Evolutionary conservation across 305 asterid genomes (phyloP).

Genomic region (Fraxinus latifolia): DNA sequence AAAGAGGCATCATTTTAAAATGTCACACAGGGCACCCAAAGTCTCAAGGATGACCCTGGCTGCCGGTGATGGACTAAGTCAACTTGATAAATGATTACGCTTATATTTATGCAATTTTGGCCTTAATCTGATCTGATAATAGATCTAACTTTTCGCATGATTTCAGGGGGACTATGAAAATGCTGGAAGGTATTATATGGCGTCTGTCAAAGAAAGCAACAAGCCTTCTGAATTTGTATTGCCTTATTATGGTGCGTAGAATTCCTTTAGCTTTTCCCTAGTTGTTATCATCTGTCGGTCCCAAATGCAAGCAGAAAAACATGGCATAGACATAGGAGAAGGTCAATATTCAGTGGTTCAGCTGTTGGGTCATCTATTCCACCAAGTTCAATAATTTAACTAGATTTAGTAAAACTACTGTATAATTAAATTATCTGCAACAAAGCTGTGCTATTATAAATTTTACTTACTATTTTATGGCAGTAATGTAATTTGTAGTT

Average conservation of each 20-base stretch:
- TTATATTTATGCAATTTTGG: not conserved
- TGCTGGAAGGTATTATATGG: slow-evolving; percentile 95
- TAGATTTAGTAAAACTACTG: not conserved
- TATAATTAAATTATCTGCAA: not conserved
- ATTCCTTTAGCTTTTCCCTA: slow-evolving; percentile 7
- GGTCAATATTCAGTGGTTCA: slow-evolving; percentile 14
- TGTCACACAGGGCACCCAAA: not conserved
- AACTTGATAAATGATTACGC: slow-evolving; percentile 18
- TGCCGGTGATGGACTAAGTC: slow-evolving; percentile 12
- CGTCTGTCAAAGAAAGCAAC: slow-evolving; percentile 84
- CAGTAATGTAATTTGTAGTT: not conserved
- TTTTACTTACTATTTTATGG: not conserved
- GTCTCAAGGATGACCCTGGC: not conserved
- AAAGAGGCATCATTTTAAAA: not conserved
- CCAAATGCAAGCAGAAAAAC: not conserved
- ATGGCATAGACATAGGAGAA: slow-evolving; percentile 5
- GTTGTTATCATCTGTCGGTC: not conserved
- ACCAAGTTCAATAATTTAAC: not conserved
- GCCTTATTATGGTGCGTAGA: slow-evolving; percentile 80
- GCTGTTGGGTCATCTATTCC: slow-evolving; percentile 5
- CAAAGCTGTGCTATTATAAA: not conserved
- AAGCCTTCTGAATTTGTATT: slow-evolving; percentile 78
- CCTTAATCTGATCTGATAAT: slow-evolving; percentile 10
- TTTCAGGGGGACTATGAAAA: slow-evolving; percentile 96
- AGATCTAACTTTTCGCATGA: slow-evolving; percentile 23